Evolutionary conservation across 2,329 filamentous ascomycete species (phyloP).

Genomic region (Beauveria asiatica): DNA sequence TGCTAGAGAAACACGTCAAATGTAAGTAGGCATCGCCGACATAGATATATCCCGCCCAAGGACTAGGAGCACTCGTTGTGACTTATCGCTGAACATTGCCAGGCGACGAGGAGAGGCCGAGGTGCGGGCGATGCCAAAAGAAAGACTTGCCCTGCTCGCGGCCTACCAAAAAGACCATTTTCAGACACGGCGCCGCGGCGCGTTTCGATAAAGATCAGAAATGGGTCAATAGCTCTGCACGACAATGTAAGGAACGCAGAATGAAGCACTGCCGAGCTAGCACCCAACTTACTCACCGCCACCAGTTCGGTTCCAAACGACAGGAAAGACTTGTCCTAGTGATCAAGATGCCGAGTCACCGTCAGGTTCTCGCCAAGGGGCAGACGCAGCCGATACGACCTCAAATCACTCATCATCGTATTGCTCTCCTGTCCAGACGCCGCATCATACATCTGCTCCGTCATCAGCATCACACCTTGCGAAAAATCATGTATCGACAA

Average conservation of each 20-base stretch:
- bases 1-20: slow-evolving; percentile 19
- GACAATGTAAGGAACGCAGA: slow-evolving; percentile 23
- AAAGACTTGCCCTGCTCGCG: slow-evolving; percentile 27
- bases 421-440: background rate
- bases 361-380: background rate
- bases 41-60: background rate
- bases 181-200: slow-evolving; percentile 26
- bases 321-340: slow-evolving; percentile 1
- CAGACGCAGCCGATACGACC: background rate
- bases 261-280: slow-evolving; percentile 2
- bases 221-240: slow-evolving; percentile 28
- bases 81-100: background rate
- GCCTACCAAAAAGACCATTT: slow-evolving; percentile 27
- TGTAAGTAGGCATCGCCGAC: slow-evolving; percentile 11
- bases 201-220: slow-evolving; percentile 27
- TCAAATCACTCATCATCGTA: slow-evolving; percentile 1
- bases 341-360: background rate
- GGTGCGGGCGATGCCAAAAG: slow-evolving; percentile 25
- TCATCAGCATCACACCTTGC: background rate
- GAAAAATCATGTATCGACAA: background rate
- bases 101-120: slow-evolving; percentile 32
- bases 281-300: background rate
- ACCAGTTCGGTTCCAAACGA: slow-evolving; percentile 9
- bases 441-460: background rate
- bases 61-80: background rate